phyloP scores from a whole-genome alignment of 2,329 filamentous ascomycete species.

The Helotiales sp. region DNA sequence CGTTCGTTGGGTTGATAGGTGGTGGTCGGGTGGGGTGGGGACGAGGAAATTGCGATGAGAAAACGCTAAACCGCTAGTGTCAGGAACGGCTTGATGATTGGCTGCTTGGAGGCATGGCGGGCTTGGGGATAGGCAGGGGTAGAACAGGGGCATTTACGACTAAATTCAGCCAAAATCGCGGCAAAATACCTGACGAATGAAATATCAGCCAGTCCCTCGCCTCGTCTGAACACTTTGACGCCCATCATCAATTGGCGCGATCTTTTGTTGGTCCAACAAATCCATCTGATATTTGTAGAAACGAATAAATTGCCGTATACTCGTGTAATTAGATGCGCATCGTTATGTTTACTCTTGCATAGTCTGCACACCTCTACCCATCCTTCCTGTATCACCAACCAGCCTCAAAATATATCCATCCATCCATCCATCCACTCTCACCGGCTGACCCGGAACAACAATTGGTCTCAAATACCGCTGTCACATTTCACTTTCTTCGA shows the following conservation, averaged over 20 bases:
- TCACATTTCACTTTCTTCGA: background rate
- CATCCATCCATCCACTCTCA: background rate
- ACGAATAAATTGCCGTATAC: no score
- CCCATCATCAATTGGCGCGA: background rate
- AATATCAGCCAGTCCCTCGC: background rate
- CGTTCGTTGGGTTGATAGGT: background rate
- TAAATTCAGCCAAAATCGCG: background rate
- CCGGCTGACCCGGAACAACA: background rate
- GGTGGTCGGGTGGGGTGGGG: background rate
- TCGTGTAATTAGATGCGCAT: no score
- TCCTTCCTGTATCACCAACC: no score
- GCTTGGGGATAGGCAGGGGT: background rate
- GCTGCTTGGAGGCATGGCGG: background rate
- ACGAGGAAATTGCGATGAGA: background rate
- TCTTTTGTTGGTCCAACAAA: background rate
- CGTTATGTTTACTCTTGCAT: background rate
- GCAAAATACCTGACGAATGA: background rate
- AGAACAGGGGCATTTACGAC: background rate
- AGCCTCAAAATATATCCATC: background rate
- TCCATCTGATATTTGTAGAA: background rate
- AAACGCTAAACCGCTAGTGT: background rate
- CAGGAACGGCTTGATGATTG: constrained; percentile 5
- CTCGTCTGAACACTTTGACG: background rate
- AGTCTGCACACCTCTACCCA: background rate
- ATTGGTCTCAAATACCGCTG: background rate